These are phyloP conservation scores for Saccharomycopsis sp. DNA, from an alignment of 805 yeast genomes.

Conservation along the genomic window DNA sequence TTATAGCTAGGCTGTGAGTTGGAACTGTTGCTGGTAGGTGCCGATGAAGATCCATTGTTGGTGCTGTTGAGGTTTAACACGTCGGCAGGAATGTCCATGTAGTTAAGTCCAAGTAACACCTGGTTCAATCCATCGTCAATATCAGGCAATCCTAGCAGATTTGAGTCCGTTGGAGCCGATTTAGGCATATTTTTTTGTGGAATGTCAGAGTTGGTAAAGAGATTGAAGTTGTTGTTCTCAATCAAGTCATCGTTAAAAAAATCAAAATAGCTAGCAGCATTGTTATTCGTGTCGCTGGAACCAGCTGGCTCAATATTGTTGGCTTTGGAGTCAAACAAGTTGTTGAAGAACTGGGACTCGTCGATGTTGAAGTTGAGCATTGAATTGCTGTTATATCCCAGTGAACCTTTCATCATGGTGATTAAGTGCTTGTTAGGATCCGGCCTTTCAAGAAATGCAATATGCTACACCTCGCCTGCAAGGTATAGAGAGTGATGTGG, in stretches of 20 bases:
- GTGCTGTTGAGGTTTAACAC: constrained; percentile 26
- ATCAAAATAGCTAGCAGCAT: constrained; percentile 2
- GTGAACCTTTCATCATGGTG: not conserved
- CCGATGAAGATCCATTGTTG: constrained; percentile 20
- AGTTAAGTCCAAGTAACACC: not conserved
- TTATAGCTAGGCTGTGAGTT: constrained; percentile 16
- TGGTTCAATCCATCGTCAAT: not conserved
- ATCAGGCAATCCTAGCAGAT: not conserved
- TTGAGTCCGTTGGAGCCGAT: not conserved
- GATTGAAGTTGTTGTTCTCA: not conserved
- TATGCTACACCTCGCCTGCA: constrained; percentile 10
- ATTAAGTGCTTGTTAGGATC: constrained; percentile 4
- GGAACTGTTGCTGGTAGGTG: constrained; percentile 1
- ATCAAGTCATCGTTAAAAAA: constrained; percentile 2
- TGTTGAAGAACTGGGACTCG: constrained; percentile 10
- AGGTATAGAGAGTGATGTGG: constrained; percentile 19
- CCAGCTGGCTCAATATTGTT: not conserved
- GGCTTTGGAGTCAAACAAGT: constrained; percentile 5
- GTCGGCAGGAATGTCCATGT: constrained; percentile 28
- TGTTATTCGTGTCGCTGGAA: constrained; percentile 1
- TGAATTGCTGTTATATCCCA: constrained; percentile 3
- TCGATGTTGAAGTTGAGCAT: constrained; percentile 19
- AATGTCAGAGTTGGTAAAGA: constrained; percentile 7
- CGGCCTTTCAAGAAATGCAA: constrained; percentile 9
- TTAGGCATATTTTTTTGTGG: not conserved